Base-by-base conservation (phyloP, 257 asterid species). In the Nicotiana noctiflora region DNA sequence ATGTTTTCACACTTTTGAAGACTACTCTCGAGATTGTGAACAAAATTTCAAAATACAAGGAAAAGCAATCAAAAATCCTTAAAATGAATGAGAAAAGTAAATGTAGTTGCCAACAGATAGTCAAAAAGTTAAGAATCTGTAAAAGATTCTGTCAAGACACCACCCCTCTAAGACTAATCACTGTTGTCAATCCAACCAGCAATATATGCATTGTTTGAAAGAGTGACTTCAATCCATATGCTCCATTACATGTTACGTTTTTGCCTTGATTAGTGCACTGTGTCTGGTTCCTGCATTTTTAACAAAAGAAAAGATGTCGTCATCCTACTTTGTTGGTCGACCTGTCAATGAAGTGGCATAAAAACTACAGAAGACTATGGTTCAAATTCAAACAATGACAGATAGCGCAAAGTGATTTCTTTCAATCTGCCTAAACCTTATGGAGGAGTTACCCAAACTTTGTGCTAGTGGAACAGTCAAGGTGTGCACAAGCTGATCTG, bases 201-300 rank as follows among this genome's bases (percentile, higher is more conserved):
- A 85, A 46, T 46, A 85, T 62, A 21, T 80, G 72, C 89, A 88
- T 85, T 65, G 76, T 13, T 80, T 74, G 82, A 46, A 51, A 76
- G 44, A 83, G 8, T 15, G 75, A 15, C 63, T 76, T 52, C 79
- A 82, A 19, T 44, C 85, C 89, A 57, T 44, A 77, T 56, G 87
- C 84, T 83, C 84, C 86, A 76, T 78, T 88, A 81, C 96, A 91
- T 2, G 82, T 44, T 83, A 88, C 86, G 75, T 80, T 72, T 63
- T 79, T 78, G 79, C 90, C 86, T 25, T 90, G 91, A 88, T 85
- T 66, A 14, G 92, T 88, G 82, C 97, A 91, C 21, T 87, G 88
- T 49, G 97, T 88, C 80, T 87, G 89, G 64, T 89, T 90, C 93
- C 94, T 92, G 68, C 32, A 83, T 27, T 37, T 59, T 72, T 60